These are phyloP conservation scores for Phyllostachys edulis DNA, from an alignment of 176 grass and related monocot species.

Conservation along the genomic window DNA sequence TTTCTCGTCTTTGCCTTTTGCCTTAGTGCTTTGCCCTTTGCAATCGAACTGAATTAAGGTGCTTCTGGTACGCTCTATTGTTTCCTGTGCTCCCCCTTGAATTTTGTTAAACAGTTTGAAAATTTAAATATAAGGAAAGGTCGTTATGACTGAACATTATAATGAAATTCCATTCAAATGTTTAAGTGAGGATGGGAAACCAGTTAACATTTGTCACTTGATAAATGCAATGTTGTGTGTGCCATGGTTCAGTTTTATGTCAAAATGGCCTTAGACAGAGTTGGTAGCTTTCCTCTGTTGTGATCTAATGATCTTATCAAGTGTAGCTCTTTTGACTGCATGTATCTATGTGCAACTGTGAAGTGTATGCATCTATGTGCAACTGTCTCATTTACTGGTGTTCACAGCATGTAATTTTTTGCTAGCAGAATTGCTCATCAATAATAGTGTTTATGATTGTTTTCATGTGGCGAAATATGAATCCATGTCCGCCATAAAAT, in stretches of 20 bases:
- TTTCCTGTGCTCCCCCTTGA: background rate
- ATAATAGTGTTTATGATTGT: constrained; percentile 1
- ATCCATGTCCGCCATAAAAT: background rate
- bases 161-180: background rate
- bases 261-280: background rate
- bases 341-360: background rate
- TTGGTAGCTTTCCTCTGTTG: background rate
- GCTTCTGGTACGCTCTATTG: background rate
- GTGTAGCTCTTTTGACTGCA: background rate
- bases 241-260: background rate
- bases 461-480: constrained; percentile 5
- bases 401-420: background rate
- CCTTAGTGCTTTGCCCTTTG: background rate
- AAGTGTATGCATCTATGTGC: background rate
- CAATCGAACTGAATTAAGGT: background rate
- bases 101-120: background rate
- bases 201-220: background rate
- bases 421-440: background rate
- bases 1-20: background rate
- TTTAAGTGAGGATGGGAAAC: background rate
- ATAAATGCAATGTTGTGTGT: background rate
- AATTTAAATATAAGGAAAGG: background rate
- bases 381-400: background rate
- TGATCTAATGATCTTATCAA: background rate
- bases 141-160: background rate